These are phyloP conservation scores for Phyllosticta citribraziliensis DNA, from an alignment of 2,329 filamentous ascomycete species.

Conservation along the genomic window DNA sequence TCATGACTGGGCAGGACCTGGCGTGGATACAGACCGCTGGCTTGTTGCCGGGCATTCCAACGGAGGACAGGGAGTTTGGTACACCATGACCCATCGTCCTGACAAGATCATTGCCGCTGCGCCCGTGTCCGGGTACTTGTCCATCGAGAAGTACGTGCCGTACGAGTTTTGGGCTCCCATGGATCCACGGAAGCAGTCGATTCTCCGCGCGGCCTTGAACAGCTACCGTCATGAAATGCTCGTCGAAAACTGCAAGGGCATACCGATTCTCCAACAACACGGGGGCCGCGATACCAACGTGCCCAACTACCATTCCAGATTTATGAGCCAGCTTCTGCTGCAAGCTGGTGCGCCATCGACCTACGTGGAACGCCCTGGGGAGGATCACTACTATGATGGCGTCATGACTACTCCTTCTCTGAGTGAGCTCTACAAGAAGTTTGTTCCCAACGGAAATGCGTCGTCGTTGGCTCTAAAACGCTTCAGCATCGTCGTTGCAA, in stretches of 20 bases:
- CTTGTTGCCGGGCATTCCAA: slow-evolving; percentile 50
- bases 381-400: slow-evolving; percentile 46
- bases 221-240: slow-evolving; percentile 48
- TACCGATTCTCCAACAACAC: slow-evolving; percentile 48
- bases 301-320: slow-evolving; percentile 46
- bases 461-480: slow-evolving; percentile 17
- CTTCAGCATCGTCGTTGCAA: slow-evolving; percentile 42
- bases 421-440: slow-evolving; percentile 38
- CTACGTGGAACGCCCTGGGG: slow-evolving; percentile 41
- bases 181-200: slow-evolving; percentile 40
- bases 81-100: slow-evolving; percentile 44
- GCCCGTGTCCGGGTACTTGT: slow-evolving; percentile 49
- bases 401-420: slow-evolving; percentile 44
- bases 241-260: slow-evolving; percentile 40
- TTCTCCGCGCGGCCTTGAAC: slow-evolving; percentile 40
- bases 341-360: slow-evolving; percentile 32
- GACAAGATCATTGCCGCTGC: slow-evolving; percentile 47
- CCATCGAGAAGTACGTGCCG: slow-evolving; percentile 50
- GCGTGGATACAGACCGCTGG: slow-evolving; percentile 38
- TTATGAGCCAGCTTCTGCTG: slow-evolving; percentile 41
- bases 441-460: slow-evolving; percentile 14
- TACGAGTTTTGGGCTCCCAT: slow-evolving; percentile 46
- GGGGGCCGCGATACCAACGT: slow-evolving; percentile 49
- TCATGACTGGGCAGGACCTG: slow-evolving; percentile 39
- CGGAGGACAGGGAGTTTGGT: slow-evolving; percentile 51